Conservation (phyloP, 2,329 filamentous ascomycete species). For the Botrytis medusae region DNA sequence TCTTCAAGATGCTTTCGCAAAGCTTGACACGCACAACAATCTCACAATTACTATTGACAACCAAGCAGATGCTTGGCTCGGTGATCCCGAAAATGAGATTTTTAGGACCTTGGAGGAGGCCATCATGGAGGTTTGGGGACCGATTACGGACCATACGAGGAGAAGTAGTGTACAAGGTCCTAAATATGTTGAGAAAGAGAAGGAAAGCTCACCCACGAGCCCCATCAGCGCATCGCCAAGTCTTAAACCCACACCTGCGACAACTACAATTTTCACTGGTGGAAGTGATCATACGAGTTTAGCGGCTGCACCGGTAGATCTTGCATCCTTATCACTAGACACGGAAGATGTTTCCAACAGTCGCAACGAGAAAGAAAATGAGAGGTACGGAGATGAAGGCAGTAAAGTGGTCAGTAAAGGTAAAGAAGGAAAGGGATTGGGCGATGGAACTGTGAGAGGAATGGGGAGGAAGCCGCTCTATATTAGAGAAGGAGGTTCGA, state of each 20-base stretch:
- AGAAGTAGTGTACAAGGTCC: constrained; percentile 44
- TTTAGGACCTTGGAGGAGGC: constrained; percentile 86
- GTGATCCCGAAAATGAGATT: constrained; percentile 85
- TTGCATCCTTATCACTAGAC: constrained; percentile 17
- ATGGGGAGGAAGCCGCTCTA: constrained; percentile 69
- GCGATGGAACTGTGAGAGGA: constrained; percentile 17
- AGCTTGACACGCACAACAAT: constrained; percentile 76
- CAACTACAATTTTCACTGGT: constrained; percentile 52
- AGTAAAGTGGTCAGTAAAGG: neutral
- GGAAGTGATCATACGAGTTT: constrained; percentile 42
- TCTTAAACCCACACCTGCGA: constrained; percentile 48
- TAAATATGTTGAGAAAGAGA: constrained; percentile 23
- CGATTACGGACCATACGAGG: constrained; percentile 41
- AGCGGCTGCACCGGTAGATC: constrained; percentile 33
- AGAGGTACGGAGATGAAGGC: neutral
- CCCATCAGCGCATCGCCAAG: constrained; percentile 28
- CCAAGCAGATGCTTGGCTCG: constrained; percentile 93
- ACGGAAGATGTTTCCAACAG: neutral
- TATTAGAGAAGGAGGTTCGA: constrained; percentile 93
- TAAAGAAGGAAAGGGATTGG: neutral
- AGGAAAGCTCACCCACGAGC: constrained; percentile 26
- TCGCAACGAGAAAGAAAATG: neutral
- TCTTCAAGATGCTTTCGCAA: constrained; percentile 67
- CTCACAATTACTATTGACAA: constrained; percentile 85
- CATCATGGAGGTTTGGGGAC: constrained; percentile 80